Evolutionary conservation across 768 basidiomycete species (phyloP).

Genomic region (Gymnopilus dilepis): DNA sequence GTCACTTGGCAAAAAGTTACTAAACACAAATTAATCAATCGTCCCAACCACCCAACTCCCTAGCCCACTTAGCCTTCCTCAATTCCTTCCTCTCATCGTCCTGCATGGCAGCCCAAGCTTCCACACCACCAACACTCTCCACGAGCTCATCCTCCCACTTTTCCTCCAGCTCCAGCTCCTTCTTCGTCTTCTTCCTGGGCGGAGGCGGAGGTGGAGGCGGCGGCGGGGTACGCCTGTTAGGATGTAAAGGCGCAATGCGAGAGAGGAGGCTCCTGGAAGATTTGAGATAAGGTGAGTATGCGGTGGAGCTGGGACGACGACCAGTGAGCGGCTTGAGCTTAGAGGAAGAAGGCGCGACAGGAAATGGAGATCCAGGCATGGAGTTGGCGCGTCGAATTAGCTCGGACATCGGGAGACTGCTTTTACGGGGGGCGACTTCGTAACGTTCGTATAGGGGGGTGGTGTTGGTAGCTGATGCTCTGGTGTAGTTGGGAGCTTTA

Average conservation of each 20-base stretch:
- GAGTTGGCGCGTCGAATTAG: constrained; percentile 76
- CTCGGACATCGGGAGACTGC: constrained; percentile 72
- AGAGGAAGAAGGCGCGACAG: constrained; percentile 32
- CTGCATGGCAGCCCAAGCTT: constrained; percentile 53
- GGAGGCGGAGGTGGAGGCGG: constrained; percentile 74
- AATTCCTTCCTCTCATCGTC: constrained; percentile 58
- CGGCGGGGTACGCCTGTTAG: constrained; percentile 74
- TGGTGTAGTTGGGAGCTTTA: constrained; percentile 10
- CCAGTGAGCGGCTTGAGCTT: constrained; percentile 22
- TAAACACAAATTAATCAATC: constrained; percentile 35
- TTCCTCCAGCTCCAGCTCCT: constrained; percentile 76
- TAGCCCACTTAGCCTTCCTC: constrained; percentile 64
- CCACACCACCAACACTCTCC: constrained; percentile 74
- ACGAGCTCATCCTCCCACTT: constrained; percentile 81
- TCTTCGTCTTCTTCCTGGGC: constrained; percentile 80
- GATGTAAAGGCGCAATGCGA: constrained; percentile 77
- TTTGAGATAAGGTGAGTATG: constrained; percentile 72
- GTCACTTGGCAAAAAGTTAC: not conserved
- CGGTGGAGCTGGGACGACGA: constrained; percentile 29
- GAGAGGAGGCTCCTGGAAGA: constrained; percentile 66
- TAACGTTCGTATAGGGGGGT: constrained; percentile 42
- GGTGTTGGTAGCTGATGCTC: constrained; percentile 23
- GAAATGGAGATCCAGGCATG: constrained; percentile 66
- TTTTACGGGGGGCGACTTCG: constrained; percentile 54
- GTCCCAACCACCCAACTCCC: constrained; percentile 66